phyloP scores from a whole-genome alignment of 176 grass and related monocot species.

The Olyra latifolia region DNA sequence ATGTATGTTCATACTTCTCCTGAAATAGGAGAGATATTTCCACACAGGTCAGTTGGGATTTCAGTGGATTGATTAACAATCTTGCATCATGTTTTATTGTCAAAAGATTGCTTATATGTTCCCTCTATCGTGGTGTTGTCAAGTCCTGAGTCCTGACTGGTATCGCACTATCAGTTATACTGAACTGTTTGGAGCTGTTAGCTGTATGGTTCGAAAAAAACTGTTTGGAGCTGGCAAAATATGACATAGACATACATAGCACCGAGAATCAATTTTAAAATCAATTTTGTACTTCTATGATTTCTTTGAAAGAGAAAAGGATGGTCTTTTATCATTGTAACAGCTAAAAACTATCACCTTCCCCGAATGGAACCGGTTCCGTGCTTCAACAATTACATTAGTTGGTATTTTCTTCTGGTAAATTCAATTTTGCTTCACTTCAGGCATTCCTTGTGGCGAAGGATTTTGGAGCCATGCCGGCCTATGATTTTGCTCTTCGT shows the following conservation, averaged over 20 bases:
- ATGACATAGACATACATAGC: neutral
- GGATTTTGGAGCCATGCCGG: slow-evolving; percentile 29
- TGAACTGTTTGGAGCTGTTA: no score
- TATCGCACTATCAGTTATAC: neutral
- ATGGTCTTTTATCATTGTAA: neutral
- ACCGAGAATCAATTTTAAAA: neutral
- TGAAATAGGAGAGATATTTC: neutral
- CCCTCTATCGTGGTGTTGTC: neutral
- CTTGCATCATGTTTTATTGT: neutral
- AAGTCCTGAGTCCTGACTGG: neutral
- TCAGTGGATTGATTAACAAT: neutral
- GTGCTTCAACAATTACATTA: neutral
- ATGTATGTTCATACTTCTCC: neutral
- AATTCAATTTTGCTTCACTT: neutral
- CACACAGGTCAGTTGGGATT: neutral
- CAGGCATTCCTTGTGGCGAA: slow-evolving; percentile 36
- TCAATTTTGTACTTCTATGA: neutral
- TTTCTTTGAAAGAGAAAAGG: neutral
- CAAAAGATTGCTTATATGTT: neutral
- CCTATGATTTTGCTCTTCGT: slow-evolving; percentile 38
- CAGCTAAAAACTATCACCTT: neutral
- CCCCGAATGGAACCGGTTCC: neutral
- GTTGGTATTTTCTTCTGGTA: neutral
- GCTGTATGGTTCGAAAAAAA: no score
- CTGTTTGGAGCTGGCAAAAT: neutral